phyloP scores from a whole-genome alignment of 305 asterid genomes.

The Solanum hybrid region DNA sequence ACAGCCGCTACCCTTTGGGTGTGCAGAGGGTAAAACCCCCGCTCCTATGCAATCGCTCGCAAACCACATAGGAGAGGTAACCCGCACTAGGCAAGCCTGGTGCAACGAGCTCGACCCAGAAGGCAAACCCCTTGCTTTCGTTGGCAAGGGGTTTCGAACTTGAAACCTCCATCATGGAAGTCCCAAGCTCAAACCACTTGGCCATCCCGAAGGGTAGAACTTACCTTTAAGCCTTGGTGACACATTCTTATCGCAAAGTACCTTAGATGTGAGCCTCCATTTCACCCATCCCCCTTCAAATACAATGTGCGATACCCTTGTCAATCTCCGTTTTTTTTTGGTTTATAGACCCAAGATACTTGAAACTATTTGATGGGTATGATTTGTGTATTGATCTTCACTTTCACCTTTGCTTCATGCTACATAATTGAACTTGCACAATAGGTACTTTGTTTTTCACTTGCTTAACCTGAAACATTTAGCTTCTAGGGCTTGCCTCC shows the following conservation, averaged over 20 bases:
- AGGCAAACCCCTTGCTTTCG: too few species aligned
- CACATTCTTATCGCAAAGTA: not conserved
- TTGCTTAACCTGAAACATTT: not conserved
- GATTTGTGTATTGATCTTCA: not conserved
- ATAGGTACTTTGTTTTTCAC: not conserved
- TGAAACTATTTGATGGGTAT: not conserved
- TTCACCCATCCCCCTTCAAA: not conserved
- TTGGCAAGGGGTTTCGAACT: too few species aligned
- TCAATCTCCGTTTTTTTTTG: not conserved
- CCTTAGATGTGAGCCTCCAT: not conserved
- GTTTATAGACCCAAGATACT: not conserved
- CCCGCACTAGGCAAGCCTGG: too few species aligned
- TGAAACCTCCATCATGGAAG: too few species aligned
- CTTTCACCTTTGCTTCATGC: not conserved
- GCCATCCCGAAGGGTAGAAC: not conserved
- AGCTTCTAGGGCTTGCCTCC: not conserved
- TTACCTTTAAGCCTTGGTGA: not conserved
- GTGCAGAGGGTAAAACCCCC: too few species aligned
- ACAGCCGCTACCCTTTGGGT: too few species aligned
- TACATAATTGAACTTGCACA: not conserved
- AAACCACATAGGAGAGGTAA: too few species aligned
- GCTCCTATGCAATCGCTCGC: too few species aligned
- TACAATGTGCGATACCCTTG: not conserved
- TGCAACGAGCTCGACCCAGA: too few species aligned
- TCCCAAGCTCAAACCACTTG: too few species aligned